Base-by-base conservation (phyloP, 805 yeast species). In the Monosporozyma siamensis region DNA sequence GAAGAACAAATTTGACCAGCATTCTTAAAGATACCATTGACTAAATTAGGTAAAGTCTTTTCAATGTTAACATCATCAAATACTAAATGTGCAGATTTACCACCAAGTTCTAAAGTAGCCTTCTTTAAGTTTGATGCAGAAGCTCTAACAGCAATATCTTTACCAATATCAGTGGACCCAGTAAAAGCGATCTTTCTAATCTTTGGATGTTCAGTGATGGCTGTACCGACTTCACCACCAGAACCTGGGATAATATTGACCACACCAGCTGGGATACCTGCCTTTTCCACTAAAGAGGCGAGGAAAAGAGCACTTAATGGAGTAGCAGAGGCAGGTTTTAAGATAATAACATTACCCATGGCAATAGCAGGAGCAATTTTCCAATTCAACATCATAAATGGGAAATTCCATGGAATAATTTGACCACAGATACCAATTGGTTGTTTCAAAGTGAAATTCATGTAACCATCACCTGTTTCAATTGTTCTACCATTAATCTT, bases 351-450 rank as follows among this genome's bases (percentile, higher is more conserved):
- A 69, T 81, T 80, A 67, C 87, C 87, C 51, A 87, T 77, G 40
- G 83, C 83, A 55, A 81, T 67, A 48, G 85, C 86, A 37, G 90
- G 89, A 42, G 82, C 86, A 46, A 82, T 68, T 61, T 82, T 82
- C 90, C 90, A 82, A 34, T 83, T 65, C 62, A 79, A 71, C 84
- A 82, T 82, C 69, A 82, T 71, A 49, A 82, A 65, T 54, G 90
- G 90, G 75, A 82, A 82, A 63, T 82, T 82, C 89, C 89, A 82
- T 60, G 90, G 89, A 48, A 82, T 82, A 49, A 82, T 81, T 63
- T 80, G 87, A 51, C 89, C 90, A 68, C 87, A 81, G 31, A 82
- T 83, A 61, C 89, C 90, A 50, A 82, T 63, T 52, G 90, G 89
- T 63, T 81, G 88, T 61, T 77, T 77, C 58, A 74, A 70, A 43